Evolutionary conservation across 495 filamentous ascomycete species (phyloP).

Genomic region (Hypoxylon cercidicola): DNA sequence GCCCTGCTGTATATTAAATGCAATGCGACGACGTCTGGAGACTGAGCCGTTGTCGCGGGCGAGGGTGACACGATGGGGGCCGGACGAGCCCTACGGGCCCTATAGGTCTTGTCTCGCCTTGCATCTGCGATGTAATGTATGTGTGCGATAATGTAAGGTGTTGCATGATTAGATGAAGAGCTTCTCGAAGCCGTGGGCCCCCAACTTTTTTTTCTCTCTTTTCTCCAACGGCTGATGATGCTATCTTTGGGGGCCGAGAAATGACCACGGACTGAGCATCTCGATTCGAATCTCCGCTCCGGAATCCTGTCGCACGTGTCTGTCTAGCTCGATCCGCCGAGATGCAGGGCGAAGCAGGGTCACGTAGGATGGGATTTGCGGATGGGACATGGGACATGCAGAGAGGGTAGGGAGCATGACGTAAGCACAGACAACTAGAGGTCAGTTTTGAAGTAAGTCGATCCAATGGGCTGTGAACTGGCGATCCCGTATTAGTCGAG

Average conservation of each 20-base stretch:
- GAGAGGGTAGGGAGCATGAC: no score
- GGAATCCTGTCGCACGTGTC: neutral
- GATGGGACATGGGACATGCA: no score
- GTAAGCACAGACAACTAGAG: no score
- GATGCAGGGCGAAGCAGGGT: neutral
- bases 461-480: neutral
- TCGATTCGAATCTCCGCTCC: conserved; percentile 16
- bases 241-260: neutral
- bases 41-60: neutral
- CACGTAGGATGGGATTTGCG: neutral
- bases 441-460: neutral
- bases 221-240: conserved; percentile 2
- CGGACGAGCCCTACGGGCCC: no score
- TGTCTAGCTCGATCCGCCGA: neutral
- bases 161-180: no score
- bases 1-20: conserved; percentile 19
- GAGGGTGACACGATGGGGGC: neutral
- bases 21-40: no score
- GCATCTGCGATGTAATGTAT: no score
- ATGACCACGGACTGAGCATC: neutral
- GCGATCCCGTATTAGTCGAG: neutral
- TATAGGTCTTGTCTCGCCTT: no score
- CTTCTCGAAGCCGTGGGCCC: neutral
- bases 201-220: neutral
- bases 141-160: no score